Conservation (phyloP, 805 yeast species). For the Yamadazyma sp. region DNA sequence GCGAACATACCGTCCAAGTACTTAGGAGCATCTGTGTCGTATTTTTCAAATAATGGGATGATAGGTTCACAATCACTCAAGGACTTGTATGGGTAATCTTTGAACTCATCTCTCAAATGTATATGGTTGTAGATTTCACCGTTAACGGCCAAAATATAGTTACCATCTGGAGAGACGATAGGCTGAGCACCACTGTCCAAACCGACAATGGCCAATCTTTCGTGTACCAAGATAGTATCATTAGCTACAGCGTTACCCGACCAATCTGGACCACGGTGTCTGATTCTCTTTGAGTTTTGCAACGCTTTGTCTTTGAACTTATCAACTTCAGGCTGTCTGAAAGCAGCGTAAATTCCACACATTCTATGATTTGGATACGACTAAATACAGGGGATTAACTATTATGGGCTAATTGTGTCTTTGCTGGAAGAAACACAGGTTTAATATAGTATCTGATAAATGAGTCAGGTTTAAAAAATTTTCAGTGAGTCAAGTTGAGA, state of each 20-base stretch:
- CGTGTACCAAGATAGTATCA: slow-evolving; percentile 85
- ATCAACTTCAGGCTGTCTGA: slow-evolving; percentile 75
- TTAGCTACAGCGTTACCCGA: slow-evolving; percentile 81
- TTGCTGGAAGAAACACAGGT: too few species aligned
- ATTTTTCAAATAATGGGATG: slow-evolving; percentile 86
- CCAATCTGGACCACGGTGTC: slow-evolving; percentile 99
- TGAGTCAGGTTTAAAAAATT: too few species aligned
- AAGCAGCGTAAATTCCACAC: slow-evolving; percentile 99
- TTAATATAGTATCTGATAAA: too few species aligned
- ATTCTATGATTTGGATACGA: slow-evolving; percentile 34
- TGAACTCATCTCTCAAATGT: slow-evolving; percentile 72
- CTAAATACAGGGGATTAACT: slow-evolving; percentile 4
- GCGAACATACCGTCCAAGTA: slow-evolving; percentile 98
- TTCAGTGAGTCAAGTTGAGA: too few species aligned
- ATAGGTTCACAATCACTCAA: slow-evolving; percentile 96
- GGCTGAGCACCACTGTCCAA: slow-evolving; percentile 99
- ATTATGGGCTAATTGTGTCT: slow-evolving; percentile 5
- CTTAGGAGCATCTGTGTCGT: slow-evolving; percentile 88
- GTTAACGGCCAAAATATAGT: slow-evolving; percentile 79
- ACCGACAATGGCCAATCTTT: slow-evolving; percentile 97
- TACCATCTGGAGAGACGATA: slow-evolving; percentile 74
- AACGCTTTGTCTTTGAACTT: slow-evolving; percentile 84
- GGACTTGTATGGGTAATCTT: slow-evolving; percentile 77
- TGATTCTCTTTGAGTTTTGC: slow-evolving; percentile 84
- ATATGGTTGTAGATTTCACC: slow-evolving; percentile 99